Percentiles rank a stretch among this genome's conserved stretches.
phyloP scores from a whole-genome alignment of 768 basidiomycete species.

The Exidia glandulosa region DNA sequence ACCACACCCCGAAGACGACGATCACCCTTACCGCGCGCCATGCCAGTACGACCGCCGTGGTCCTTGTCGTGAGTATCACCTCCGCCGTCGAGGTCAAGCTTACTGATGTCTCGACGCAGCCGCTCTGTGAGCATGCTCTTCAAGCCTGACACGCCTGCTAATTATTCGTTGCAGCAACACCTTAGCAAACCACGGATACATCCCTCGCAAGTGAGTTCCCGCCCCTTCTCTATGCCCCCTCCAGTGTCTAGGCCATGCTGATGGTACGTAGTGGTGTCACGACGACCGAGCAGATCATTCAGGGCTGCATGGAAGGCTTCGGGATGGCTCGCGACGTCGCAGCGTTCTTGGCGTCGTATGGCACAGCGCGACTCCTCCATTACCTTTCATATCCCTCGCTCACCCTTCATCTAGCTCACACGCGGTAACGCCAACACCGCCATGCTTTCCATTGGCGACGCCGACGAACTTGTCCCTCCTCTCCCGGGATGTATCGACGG shows the following conservation, averaged over 20 bases:
- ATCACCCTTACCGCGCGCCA: neutral
- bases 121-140: no score
- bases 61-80: neutral
- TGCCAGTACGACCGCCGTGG: neutral
- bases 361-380: neutral
- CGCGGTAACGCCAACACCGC: neutral
- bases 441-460: neutral
- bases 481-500: neutral
- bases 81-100: no score
- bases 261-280: neutral
- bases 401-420: neutral
- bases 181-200: neutral
- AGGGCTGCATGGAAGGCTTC: neutral
- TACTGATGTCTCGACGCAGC: no score
- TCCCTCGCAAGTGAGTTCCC: neutral
- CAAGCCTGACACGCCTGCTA: no score
- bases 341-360: neutral
- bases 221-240: no score
- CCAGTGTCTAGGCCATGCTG: no score
- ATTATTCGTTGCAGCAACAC: no score
- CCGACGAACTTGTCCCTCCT: neutral
- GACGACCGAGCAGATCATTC: neutral
- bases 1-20: neutral
- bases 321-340: neutral
- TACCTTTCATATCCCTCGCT: neutral